phyloP scores from a whole-genome alignment of 441 rosid genomes.

The Codiaeum variegatum region DNA sequence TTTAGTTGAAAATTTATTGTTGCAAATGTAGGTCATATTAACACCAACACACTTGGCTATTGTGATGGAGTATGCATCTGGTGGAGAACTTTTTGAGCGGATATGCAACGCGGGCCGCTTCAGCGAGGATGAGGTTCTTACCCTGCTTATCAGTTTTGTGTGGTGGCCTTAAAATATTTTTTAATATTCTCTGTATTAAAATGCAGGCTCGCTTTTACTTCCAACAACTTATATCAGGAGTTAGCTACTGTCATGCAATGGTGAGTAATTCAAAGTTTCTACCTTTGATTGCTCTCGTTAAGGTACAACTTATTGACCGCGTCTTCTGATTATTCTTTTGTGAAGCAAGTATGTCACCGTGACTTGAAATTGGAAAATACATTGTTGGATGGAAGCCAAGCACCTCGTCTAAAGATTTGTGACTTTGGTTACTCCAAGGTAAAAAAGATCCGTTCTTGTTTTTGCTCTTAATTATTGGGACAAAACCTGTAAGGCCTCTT shows the following conservation, averaged over 20 bases:
- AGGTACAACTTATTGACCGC: slow-evolving; percentile 9
- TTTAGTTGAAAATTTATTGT: slow-evolving; percentile 7
- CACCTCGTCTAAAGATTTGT: slow-evolving; percentile 92
- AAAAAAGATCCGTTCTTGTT: slow-evolving; percentile 1
- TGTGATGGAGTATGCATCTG: slow-evolving; percentile 97
- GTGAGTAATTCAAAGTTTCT: slow-evolving; percentile 36
- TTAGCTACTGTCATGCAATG: slow-evolving; percentile 93
- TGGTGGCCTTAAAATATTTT: neutral
- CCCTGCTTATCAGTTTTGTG: neutral
- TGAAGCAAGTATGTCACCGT: slow-evolving; percentile 92
- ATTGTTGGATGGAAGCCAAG: slow-evolving; percentile 87
- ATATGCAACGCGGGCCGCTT: slow-evolving; percentile 97
- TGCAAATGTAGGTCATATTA: slow-evolving; percentile 57
- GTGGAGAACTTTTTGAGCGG: slow-evolving; percentile 95
- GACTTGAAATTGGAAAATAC: slow-evolving; percentile 93
- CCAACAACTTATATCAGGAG: slow-evolving; percentile 98
- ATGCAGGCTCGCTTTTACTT: slow-evolving; percentile 93
- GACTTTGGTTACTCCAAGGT: slow-evolving; percentile 99
- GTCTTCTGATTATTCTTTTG: slow-evolving; percentile 14
- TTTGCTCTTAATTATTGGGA: neutral
- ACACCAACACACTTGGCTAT: slow-evolving; percentile 98
- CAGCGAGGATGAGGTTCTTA: slow-evolving; percentile 90
- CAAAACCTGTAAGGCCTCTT: slow-evolving; percentile 3
- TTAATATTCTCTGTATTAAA: neutral
- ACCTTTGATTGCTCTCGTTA: slow-evolving; percentile 13